Base-by-base conservation (phyloP, 345 rosid genomes). In the Capsella bursapastoris region DNA sequence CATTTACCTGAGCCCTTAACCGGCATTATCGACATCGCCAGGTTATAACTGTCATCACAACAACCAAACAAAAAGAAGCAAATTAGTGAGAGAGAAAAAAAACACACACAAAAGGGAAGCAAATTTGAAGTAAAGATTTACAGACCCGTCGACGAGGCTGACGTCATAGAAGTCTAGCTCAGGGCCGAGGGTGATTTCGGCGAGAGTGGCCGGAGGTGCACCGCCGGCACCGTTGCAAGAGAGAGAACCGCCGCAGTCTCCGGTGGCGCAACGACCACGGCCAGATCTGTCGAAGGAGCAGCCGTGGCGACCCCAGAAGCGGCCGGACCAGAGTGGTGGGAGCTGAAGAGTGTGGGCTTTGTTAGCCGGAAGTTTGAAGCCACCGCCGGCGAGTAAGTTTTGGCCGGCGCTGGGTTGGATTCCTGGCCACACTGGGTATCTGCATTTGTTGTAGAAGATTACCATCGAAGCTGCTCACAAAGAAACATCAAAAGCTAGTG, bases 271-370 rank as follows among this genome's bases (percentile, higher is more conserved):
- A 10, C 78, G 84, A 41, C 98, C 97, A 4, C 84, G 87, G 10
- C 96, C 97, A 0, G 86, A 57, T 16, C 68, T 69, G 74, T 90
- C 96, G 49, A 94, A 94, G 61, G 85, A 56, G 82, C 99, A 94
- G 62, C 93, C 95, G 51, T 92, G 97, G 34, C 97, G 90, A 40
- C 97, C 99, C 97, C 97, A 92, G 80, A 95, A 86, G 9, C 99
- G 97, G 53, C 99, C 97, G 0, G 97, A 90, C 99, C 97, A 95
- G 11, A 92, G 89, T 0, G 96, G 57, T 0, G 96, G 99, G 56
- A 95, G 86, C 3, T 60, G 80, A 34, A 92, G 68, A 38, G 90
- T 48, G 86, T 75, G 76, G 56, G 92, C 87, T 75, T 77, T 87
- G 78, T 84, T 87, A 2, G 89, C 86, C 7, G 82, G 82, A 7